These are phyloP conservation scores for Tuber aestivum DNA, from an alignment of 495 filamentous ascomycete genomes.

Conservation along the genomic window DNA sequence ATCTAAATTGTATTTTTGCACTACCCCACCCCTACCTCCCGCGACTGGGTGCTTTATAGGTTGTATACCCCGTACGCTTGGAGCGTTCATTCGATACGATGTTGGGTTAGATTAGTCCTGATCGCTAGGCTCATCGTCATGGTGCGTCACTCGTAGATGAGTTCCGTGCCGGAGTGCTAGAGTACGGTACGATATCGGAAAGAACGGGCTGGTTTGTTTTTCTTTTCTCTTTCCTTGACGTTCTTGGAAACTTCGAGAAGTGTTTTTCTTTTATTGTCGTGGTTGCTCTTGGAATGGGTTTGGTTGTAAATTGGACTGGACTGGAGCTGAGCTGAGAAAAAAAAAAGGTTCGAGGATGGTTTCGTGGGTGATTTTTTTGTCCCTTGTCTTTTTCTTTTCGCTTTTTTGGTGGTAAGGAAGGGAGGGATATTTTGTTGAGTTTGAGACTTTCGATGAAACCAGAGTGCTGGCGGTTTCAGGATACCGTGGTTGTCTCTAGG, in stretches of 20 bases:
- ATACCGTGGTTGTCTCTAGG: not conserved
- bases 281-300: not conserved
- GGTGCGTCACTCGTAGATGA: not conserved
- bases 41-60: not conserved
- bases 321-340: not conserved
- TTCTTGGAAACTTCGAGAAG: slow-evolving; percentile 3
- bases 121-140: not conserved
- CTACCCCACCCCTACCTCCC: not conserved
- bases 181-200: not conserved
- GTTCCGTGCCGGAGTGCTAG: not conserved
- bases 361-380: not conserved
- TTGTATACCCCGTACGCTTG: not conserved
- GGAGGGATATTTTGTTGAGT: not conserved
- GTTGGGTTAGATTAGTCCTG: not conserved
- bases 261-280: not conserved
- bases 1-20: slow-evolving; percentile 3
- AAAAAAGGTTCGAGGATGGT: not conserved
- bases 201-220: not conserved
- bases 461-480: not conserved
- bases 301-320: not conserved
- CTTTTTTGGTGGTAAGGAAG: not conserved
- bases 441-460: not conserved
- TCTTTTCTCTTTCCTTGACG: not conserved
- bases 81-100: not conserved
- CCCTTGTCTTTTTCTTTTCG: not conserved